These are phyloP conservation scores for Aegle marmelos DNA, from an alignment of 345 rosid species.

Conservation along the genomic window DNA sequence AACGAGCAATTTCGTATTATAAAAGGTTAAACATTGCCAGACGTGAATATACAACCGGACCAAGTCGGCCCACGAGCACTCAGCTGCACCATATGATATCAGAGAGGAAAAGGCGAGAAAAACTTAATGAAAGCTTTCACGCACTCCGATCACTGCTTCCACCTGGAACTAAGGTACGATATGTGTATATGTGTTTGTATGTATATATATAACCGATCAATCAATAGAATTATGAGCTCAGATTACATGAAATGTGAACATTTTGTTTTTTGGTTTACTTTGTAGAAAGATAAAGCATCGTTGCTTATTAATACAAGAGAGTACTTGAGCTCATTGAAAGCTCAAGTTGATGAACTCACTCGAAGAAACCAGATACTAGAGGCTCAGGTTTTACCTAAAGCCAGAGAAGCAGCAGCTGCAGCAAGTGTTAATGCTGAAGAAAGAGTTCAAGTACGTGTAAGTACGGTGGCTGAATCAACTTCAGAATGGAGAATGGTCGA, in stretches of 20 bases:
- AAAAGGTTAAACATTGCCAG: conserved; percentile 30
- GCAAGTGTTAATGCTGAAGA: conserved; percentile 14
- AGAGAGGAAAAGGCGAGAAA: conserved; percentile 85
- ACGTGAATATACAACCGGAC: conserved; percentile 34
- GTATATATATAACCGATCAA: no score
- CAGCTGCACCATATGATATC: conserved; percentile 91
- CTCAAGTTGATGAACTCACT: conserved; percentile 50
- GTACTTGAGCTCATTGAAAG: conserved; percentile 41
- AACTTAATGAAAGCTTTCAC: conserved; percentile 76
- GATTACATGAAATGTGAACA: no score
- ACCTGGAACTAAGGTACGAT: conserved; percentile 65
- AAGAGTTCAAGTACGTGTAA: conserved; percentile 37
- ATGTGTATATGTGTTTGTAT: no score
- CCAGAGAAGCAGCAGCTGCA: conserved; percentile 21
- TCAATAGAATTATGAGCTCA: no score
- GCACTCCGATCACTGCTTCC: conserved; percentile 78
- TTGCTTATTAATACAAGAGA: conserved; percentile 59
- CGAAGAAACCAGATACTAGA: conserved; percentile 44
- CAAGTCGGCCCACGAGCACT: conserved; percentile 37
- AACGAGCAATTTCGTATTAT: conserved; percentile 50
- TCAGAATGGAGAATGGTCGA: conserved; percentile 41
- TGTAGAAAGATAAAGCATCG: conserved; percentile 73
- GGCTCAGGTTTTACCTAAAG: conserved; percentile 29
- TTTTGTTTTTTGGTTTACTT: background rate
- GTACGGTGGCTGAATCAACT: conserved; percentile 38